Percentiles rank a stretch among this genome's conserved stretches.
Evolutionary conservation across 2,329 filamentous ascomycete genomes (phyloP).

Genomic region (Penicillium sp.): DNA sequence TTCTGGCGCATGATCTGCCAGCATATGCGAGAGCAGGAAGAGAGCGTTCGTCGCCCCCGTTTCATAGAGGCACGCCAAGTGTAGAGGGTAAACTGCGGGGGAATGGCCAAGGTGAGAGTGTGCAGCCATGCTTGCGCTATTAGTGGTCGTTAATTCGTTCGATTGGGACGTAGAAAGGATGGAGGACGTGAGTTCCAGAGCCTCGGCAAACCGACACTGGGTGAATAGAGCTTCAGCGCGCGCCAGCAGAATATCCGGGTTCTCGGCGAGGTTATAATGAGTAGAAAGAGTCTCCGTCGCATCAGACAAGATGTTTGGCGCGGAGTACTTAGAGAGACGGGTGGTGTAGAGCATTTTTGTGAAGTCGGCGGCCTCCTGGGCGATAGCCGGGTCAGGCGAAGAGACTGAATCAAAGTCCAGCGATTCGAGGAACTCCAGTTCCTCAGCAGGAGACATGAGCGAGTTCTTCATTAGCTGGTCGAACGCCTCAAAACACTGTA

Average conservation of each 20-base stretch:
- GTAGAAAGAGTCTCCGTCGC: constrained; percentile 91
- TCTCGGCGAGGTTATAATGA: constrained; percentile 84
- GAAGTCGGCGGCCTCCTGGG: constrained; percentile 89
- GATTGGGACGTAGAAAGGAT: constrained; percentile 85
- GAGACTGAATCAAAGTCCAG: constrained; percentile 86
- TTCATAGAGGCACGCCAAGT: constrained; percentile 89
- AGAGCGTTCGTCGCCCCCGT: constrained; percentile 84
- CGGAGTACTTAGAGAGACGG: constrained; percentile 90
- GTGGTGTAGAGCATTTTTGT: constrained; percentile 97
- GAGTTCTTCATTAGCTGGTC: constrained; percentile 98
- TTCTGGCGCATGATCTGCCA: constrained; percentile 88
- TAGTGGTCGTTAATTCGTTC: constrained; percentile 63
- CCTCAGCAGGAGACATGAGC: constrained; percentile 84
- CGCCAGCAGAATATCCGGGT: constrained; percentile 87
- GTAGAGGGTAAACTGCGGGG: constrained; percentile 75
- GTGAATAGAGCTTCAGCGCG: constrained; percentile 91
- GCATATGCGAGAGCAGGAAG: constrained; percentile 88
- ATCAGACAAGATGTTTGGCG: constrained; percentile 77
- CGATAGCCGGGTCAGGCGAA: constrained; percentile 66
- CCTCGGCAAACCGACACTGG: constrained; percentile 89
- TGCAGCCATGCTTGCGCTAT: constrained; percentile 32
- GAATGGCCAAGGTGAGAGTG: constrained; percentile 49
- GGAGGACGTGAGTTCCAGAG: constrained; percentile 78
- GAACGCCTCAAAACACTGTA: constrained; percentile 97
- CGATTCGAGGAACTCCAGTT: constrained; percentile 85